Conservation (phyloP, 441 rosid species). For the Hypseocharis bilobata region DNA sequence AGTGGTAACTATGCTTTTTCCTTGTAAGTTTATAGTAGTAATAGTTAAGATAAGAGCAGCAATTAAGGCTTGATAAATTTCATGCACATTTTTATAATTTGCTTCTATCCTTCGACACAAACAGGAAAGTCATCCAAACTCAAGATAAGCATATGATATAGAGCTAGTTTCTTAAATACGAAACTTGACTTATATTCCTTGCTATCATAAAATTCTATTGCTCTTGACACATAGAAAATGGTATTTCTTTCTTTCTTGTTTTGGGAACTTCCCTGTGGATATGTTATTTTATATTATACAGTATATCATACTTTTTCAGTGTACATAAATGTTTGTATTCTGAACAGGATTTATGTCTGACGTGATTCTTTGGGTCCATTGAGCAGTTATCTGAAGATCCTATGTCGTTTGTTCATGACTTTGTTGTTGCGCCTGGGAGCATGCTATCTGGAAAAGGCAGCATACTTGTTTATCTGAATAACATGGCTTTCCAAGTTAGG, state of each 20-base stretch:
- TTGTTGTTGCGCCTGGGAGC: conserved; percentile 60
- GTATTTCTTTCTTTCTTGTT: background rate
- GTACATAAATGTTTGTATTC: background rate
- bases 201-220: background rate
- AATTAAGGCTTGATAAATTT: background rate
- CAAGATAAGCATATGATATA: too few species aligned
- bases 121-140: too few species aligned
- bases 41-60: too few species aligned
- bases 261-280: too few species aligned
- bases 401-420: conserved; percentile 44
- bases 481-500: conserved; percentile 54
- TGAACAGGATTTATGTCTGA: conserved; percentile 8
- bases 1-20: background rate
- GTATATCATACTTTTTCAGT: background rate
- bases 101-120: too few species aligned
- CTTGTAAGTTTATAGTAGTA: too few species aligned
- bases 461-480: conserved; percentile 52
- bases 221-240: background rate
- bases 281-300: too few species aligned
- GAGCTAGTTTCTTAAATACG: too few species aligned
- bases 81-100: background rate
- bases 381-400: conserved; percentile 74
- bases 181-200: background rate
- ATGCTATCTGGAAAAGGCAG: conserved; percentile 67
- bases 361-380: conserved; percentile 16